Evolutionary conservation across 129 eudicot genomes (phyloP), one percentile per base, ranked within the genome.

Genomic region (Ambrosia trifida): DNA sequence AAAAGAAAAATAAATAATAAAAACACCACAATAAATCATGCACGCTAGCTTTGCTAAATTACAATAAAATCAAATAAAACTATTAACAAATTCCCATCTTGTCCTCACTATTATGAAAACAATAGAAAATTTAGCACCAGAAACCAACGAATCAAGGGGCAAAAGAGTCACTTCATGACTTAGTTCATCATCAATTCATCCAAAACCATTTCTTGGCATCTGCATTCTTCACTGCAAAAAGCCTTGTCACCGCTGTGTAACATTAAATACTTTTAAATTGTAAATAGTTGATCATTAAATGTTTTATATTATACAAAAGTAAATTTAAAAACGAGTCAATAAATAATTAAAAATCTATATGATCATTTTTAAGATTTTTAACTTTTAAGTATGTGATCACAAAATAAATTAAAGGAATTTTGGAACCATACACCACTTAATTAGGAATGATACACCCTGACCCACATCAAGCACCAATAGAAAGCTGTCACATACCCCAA

Each of bases 241-340:
- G 88, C 96, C 65, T 90, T 90, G 51, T 89, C 94, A 49, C 94
- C 96, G 82, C 96, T 89, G 86, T 90, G 80, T 46, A 47, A 53
- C n/a, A 74, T 30, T 57, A 49, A 47, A 61, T 38, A 53, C 31
- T 53, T 53, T 53, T 53, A 53, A 19, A 53, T 53, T 18, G 14
- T 3, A 17, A 7, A 53, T 5, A n/a, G 8, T 53, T 53, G 31
- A 53, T 53, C 4, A 53, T 53, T 52, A 16, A 50, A 4, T 50
- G 6, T 50, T 50, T 16, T n/a, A 14, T n/a, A 14, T n/a, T 5
- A n/a, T 50, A 16, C n/a, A n/a, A 1, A 13, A 50, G 9, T 36
- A 36, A 36, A 5, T 36, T 36, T 36, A 36, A 5, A 36, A 36
- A 36, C 43, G 7, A 5, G 7, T 36, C 43, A 5, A 4, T 36